Percentiles rank a stretch among this genome's conserved stretches.
These are phyloP conservation scores for Gossypium anomalum DNA, from an alignment of 345 rosid species.

Conservation along the genomic window DNA sequence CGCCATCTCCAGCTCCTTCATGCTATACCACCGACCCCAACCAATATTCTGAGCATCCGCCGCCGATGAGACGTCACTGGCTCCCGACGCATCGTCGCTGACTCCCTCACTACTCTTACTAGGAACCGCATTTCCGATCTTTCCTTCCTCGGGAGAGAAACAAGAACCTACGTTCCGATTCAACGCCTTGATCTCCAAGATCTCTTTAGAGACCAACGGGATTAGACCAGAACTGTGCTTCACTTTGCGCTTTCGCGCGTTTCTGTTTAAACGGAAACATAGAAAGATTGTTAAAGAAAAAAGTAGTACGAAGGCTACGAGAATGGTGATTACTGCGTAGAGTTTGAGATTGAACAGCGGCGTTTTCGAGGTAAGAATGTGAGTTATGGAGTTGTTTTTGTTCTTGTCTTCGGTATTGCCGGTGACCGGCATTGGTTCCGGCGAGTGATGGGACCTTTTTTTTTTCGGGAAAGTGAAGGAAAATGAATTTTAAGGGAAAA, in stretches of 20 bases:
- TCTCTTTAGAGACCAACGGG: slow-evolving; percentile 71
- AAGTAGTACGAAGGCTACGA: slow-evolving; percentile 31
- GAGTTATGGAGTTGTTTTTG: slow-evolving; percentile 21
- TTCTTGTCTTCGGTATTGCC: background rate
- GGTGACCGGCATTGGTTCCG: slow-evolving; percentile 56
- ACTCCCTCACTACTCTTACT: slow-evolving; percentile 24
- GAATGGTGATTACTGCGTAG: slow-evolving; percentile 49
- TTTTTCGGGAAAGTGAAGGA: slow-evolving; percentile 12
- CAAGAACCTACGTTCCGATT: slow-evolving; percentile 21
- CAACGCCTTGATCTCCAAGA: slow-evolving; percentile 56
- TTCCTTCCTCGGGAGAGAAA: slow-evolving; percentile 23
- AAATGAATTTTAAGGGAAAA: background rate
- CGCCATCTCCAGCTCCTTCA: slow-evolving; percentile 82
- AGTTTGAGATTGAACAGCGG: slow-evolving; percentile 51
- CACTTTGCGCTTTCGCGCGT: slow-evolving; percentile 48
- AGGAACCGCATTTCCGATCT: slow-evolving; percentile 23
- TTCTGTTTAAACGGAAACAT: slow-evolving; percentile 45
- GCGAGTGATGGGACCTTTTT: slow-evolving; percentile 3
- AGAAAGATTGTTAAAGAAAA: slow-evolving; percentile 48
- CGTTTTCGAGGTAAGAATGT: slow-evolving; percentile 37
- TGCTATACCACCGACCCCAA: slow-evolving; percentile 87
- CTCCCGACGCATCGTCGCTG: slow-evolving; percentile 32
- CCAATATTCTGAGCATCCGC: slow-evolving; percentile 55
- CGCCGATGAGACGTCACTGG: slow-evolving; percentile 39
- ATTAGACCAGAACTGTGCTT: slow-evolving; percentile 72